Percentiles rank a stretch among this genome's conserved stretches.
Conservation (phyloP, 2,329 filamentous ascomycete genomes). For the Colletotrichum cuscutae region DNA sequence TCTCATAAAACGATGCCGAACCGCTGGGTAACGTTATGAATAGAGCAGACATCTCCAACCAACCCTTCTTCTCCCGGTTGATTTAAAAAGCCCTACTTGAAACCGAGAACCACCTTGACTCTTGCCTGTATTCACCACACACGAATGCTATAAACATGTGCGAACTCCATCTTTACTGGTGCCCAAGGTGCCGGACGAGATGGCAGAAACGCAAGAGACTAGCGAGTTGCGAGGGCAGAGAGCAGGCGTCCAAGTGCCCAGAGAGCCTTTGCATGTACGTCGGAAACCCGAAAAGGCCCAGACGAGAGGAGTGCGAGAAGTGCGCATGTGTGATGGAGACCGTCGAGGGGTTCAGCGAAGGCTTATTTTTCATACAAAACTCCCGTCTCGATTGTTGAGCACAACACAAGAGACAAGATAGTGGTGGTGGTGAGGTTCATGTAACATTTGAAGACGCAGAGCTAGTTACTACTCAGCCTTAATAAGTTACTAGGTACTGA, state of each 20-base stretch:
- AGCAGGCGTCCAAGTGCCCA: conserved; percentile 43
- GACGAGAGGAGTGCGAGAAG: conserved; percentile 44
- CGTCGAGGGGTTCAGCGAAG: conserved; percentile 41
- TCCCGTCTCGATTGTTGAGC: not conserved
- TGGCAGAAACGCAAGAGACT: conserved; percentile 49
- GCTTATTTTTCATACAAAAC: not conserved
- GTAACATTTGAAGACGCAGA: not conserved
- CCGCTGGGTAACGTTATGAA: too few species aligned
- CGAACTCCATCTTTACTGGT: conserved; percentile 48
- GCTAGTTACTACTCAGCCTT: not conserved
- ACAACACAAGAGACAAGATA: not conserved
- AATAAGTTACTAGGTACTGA: not conserved
- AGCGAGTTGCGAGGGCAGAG: conserved; percentile 48
- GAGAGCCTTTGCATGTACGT: conserved; percentile 51
- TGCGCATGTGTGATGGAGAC: conserved; percentile 44
- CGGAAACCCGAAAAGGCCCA: conserved; percentile 44
- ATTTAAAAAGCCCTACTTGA: not conserved
- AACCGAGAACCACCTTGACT: not conserved
- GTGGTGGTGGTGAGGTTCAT: not conserved
- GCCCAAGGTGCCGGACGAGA: conserved; percentile 43
- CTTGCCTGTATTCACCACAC: not conserved
- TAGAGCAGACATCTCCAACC: too few species aligned
- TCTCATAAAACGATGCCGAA: not conserved
- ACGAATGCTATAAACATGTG: conserved; percentile 42
- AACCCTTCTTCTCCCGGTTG: not conserved